Percentiles rank a stretch among this genome's conserved stretches.
Conservation (phyloP, 768 basidiomycete genomes). For the Termitomyces sp. region DNA sequence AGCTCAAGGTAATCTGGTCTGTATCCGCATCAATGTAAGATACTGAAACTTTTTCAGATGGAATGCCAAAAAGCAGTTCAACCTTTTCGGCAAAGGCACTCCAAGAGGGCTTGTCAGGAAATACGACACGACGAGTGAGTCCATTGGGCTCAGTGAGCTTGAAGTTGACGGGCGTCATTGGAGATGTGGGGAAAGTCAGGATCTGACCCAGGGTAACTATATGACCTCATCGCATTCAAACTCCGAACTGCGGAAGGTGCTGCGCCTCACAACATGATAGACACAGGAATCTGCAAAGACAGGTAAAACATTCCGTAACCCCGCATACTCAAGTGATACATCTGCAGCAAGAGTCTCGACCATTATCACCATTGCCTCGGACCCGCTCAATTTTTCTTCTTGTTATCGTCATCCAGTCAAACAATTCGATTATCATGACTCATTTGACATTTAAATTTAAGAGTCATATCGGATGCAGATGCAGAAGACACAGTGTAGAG, state of each 20-base stretch:
- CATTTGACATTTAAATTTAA: too few relatives aligned
- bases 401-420: too few relatives aligned
- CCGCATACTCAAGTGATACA: not conserved
- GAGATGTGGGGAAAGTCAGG: not conserved
- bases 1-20: constrained; percentile 73
- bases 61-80: constrained; percentile 44
- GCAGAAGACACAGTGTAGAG: too few relatives aligned
- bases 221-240: not conserved
- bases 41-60: constrained; percentile 52
- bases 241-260: constrained; percentile 1
- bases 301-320: not conserved
- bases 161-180: constrained; percentile 51
- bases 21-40: constrained; percentile 69
- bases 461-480: too few relatives aligned
- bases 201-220: not conserved
- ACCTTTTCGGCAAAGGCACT: constrained; percentile 32
- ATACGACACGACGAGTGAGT: constrained; percentile 50
- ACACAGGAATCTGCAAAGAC: not conserved
- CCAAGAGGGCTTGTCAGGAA: constrained; percentile 3
- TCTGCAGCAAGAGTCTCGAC: not conserved
- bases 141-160: constrained; percentile 57
- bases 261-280: not conserved
- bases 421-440: too few relatives aligned
- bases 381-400: too few relatives aligned
- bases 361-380: too few relatives aligned